Conservation (phyloP, 2,329 filamentous ascomycete species). For the Fusarium piperis region DNA sequence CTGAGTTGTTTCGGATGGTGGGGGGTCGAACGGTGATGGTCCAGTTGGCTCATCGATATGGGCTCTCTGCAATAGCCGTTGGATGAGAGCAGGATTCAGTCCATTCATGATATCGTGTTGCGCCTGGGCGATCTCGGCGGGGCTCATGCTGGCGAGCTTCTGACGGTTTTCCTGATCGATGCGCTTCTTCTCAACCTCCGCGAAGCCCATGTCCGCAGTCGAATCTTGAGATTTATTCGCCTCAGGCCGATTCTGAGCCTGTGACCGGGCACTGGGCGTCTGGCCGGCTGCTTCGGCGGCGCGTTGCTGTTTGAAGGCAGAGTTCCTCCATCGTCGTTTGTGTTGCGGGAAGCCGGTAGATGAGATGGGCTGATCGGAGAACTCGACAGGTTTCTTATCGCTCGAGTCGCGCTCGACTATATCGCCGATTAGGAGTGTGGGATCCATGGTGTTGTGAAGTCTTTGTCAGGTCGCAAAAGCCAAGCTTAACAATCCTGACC, state of each 20-base stretch:
- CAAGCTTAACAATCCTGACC: conserved; percentile 8
- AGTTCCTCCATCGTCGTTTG: conserved; percentile 77
- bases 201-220: conserved; percentile 37
- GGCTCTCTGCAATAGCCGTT: conserved; percentile 79
- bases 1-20: conserved; percentile 27
- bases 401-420: conserved; percentile 78
- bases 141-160: conserved; percentile 80
- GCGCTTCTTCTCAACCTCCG: conserved; percentile 69
- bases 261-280: neutral
- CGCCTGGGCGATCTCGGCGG: conserved; percentile 82
- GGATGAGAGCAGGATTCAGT: conserved; percentile 78
- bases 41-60: conserved; percentile 73
- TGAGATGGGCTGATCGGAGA: conserved; percentile 56
- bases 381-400: conserved; percentile 68
- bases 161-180: conserved; percentile 88
- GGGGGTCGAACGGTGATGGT: conserved; percentile 55
- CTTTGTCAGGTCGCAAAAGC: neutral
- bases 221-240: neutral
- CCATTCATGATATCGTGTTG: conserved; percentile 81
- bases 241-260: conserved; percentile 6
- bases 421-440: conserved; percentile 74
- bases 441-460: conserved; percentile 45
- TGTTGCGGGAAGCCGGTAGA: conserved; percentile 87
- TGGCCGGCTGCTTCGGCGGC: conserved; percentile 35
- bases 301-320: conserved; percentile 77